Evolutionary conservation across 2,329 filamentous ascomycete genomes (phyloP).

Genomic region (Epicoccum sorghinum): DNA sequence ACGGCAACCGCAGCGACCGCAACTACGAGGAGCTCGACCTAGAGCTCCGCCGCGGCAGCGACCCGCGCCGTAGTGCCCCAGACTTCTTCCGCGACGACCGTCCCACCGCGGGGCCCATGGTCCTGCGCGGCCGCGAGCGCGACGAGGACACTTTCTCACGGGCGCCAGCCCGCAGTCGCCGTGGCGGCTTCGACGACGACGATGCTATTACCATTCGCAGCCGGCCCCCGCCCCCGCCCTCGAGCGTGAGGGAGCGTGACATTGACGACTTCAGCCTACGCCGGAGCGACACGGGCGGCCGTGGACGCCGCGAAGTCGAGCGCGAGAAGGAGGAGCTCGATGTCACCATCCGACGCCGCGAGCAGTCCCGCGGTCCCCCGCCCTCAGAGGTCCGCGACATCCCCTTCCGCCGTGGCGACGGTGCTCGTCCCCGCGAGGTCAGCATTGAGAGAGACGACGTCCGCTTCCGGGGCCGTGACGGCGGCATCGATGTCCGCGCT

Average conservation of each 20-base stretch:
- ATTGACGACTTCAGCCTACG: constrained; percentile 50
- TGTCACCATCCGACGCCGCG: constrained; percentile 44
- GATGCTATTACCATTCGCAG: constrained; percentile 44
- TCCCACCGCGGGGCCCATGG: constrained; percentile 52
- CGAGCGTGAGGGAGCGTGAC: constrained; percentile 36
- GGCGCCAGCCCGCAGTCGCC: constrained; percentile 36
- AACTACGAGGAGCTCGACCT: constrained; percentile 59
- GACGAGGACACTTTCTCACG: constrained; percentile 47
- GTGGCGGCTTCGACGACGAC: constrained; percentile 49
- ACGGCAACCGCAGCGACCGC: constrained; percentile 46
- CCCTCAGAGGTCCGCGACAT: constrained; percentile 48
- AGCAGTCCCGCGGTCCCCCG: constrained; percentile 42
- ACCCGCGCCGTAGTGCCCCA: constrained; percentile 52
- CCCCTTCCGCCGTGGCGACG: constrained; percentile 51
- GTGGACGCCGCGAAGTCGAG: constrained; percentile 42
- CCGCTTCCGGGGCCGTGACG: constrained; percentile 48
- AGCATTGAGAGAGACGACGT: constrained; percentile 54
- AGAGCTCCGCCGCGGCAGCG: constrained; percentile 49
- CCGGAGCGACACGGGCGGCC: constrained; percentile 41
- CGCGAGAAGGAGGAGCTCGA: constrained; percentile 40
- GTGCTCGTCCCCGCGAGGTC: constrained; percentile 45
- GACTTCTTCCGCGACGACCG: constrained; percentile 58
- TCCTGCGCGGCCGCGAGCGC: constrained; percentile 54
- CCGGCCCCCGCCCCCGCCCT: constrained; percentile 35
- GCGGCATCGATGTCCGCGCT: constrained; percentile 42